Evolutionary conservation across 2,329 filamentous ascomycete genomes (phyloP), one percentile per base, ranked within the genome.

Genomic region (Simplicillium sp.): DNA sequence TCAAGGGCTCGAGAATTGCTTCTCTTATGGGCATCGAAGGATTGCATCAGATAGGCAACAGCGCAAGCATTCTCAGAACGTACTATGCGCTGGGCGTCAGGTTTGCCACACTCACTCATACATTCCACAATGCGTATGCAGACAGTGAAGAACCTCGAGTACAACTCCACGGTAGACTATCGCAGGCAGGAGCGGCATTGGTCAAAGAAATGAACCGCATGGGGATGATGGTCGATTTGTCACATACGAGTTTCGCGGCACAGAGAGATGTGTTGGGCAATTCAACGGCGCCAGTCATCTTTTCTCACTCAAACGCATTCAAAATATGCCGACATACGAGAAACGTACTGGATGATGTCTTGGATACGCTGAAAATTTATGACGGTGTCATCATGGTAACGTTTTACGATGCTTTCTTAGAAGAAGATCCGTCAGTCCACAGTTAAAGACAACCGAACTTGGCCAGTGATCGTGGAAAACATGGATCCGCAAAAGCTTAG

Each of bases 201-300:
- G 69, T 94, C 36, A 67, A 67, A 28, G 87, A 94, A 64, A 92
- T 94, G 87, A 94, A 94, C 58, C 73, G 87, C 4, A 64, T 94
- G 2, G 87, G 87, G 11, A 86, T 94, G 78, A 46, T 46, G 25
- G 20, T 46, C 13, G 43, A 46, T 29, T 15, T 46, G 4, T 46
- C 44, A 11, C 43, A 45, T 37, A 36, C 14, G 4, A 42, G 39
- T 29, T 16, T 42, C 11, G 36, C 18, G 17, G 25, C 31, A 6
- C 8, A 11, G 18, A 7, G n/a, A 4, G 33, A 37, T n/a, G 43
- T 25, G 11, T 15, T 46, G 18, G 28, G 33, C 13, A 15, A 31
- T 4, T 34, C 43, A 7, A 20, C 3, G 14, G 44, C 43, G 4
- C 44, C 44, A 14, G 42, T 45, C 15, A 38, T 46, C 4, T 46